Conservation (phyloP, 75 land plant genomes). For the Picea sitchensis region DNA sequence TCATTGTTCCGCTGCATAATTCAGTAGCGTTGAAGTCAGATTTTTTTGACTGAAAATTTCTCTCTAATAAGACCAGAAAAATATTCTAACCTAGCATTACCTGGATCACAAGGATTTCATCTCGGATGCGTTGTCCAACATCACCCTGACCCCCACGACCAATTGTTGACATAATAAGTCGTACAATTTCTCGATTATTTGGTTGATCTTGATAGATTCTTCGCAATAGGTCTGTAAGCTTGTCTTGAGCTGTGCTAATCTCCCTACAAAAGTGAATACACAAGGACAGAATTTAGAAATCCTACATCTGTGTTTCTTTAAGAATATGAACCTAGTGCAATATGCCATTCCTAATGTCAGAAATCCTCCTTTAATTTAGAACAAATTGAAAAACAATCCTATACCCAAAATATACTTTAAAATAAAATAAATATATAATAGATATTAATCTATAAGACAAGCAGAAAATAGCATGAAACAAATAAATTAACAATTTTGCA, state of each 20-base stretch:
- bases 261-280: constrained; percentile 31
- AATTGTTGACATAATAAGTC: constrained; percentile 53
- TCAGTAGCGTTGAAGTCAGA: neutral
- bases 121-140: constrained; percentile 76
- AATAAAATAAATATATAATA: neutral
- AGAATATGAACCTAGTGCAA: neutral
- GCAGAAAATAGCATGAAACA: too few relatives aligned
- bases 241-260: constrained; percentile 62
- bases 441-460: too few relatives aligned
- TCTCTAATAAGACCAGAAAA: neutral
- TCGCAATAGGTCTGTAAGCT: constrained; percentile 37
- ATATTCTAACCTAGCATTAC: constrained; percentile 9
- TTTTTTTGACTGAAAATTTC: neutral
- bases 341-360: neutral
- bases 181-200: constrained; percentile 40
- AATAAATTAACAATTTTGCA: too few relatives aligned
- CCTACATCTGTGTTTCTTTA: neutral
- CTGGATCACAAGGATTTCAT: constrained; percentile 75
- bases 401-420: neutral
- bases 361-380: neutral
- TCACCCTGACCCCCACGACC: constrained; percentile 74
- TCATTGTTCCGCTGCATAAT: constrained; percentile 60
- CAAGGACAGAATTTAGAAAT: neutral
- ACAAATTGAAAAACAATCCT: too few relatives aligned
- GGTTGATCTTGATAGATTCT: constrained; percentile 29